Evolutionary conservation across 2,329 filamentous ascomycete species (phyloP), one percentile per base, ranked within the genome.

Genomic region (Pestalotiopsis sp.): DNA sequence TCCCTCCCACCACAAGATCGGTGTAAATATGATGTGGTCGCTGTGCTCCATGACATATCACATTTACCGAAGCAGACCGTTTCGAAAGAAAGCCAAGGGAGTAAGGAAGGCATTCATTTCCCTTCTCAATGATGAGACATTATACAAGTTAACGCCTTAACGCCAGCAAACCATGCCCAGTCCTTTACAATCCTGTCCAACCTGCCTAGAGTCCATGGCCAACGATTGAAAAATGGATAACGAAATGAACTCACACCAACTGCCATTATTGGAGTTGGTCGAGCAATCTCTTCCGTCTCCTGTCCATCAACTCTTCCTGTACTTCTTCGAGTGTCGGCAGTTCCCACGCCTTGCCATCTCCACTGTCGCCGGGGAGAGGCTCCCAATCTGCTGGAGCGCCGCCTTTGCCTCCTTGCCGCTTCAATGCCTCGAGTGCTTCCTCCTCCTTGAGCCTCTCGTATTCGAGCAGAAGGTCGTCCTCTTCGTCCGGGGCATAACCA

Each of bases 401-500:
- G 25, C 85, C 81, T 61, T 86, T 81, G 20, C 86, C 88, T 23
- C 82, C 84, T 72, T 86, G 84, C 67, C 83, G 83, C 71, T 91
- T 79, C 75, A 97, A 83, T 70, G 89, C 86, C 75, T 94, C 91
- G 70, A 89, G 85, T 0, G 94, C 94, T 78, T 97, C 92, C 72
- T 90, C 87, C 85, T 98, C 96, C 83, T 94, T 96, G 76, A 89
- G 85, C 60, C 84, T 87, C 84, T 99, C 96, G 78, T 97, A 97
- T 65, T 85, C 89, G 71, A 98, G 79, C 76, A 98, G 78, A 60
- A 87, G 89, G 0, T 92, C 93, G 79, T 97, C 94, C 80, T 98
- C 96, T 80, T 98, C 95, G 74, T 95, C 93, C 7, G 95, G 87
- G 70, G 94, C 95, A 80, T 97, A 99, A 56, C 96, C 96, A 80